Percentiles rank a stretch among this genome's conserved stretches.
Conservation (phyloP, 768 basidiomycete species). For the Kwoniella pini region DNA sequence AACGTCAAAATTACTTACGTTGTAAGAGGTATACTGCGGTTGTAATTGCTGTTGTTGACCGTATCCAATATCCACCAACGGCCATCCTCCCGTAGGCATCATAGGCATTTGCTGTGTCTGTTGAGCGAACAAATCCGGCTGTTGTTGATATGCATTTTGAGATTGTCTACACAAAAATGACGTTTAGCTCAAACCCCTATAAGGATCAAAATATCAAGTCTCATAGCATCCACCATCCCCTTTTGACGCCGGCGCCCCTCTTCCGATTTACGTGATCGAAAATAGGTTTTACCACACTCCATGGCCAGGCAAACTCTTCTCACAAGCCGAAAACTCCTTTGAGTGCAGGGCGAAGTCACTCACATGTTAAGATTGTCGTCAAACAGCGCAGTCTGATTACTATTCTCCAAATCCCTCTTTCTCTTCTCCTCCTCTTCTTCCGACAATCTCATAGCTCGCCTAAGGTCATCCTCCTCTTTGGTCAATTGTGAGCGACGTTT, state of each 20-base stretch:
- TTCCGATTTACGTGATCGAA: too few relatives aligned
- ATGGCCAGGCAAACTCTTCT: too few relatives aligned
- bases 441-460: constrained; percentile 77
- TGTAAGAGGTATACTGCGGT: constrained; percentile 88
- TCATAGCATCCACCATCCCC: too few relatives aligned
- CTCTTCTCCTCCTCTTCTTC: constrained; percentile 86
- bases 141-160: constrained; percentile 45
- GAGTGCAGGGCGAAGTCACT: too few relatives aligned
- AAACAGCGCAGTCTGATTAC: constrained; percentile 74
- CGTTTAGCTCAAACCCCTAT: not conserved
- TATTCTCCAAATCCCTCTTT: constrained; percentile 68
- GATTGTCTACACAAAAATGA: constrained; percentile 12
- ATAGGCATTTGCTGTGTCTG: constrained; percentile 57
- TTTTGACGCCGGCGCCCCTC: too few relatives aligned
- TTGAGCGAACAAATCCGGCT: constrained; percentile 59
- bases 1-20: constrained; percentile 60
- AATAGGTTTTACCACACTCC: too few relatives aligned
- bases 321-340: too few relatives aligned
- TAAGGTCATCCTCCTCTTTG: constrained; percentile 77
- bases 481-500: constrained; percentile 56
- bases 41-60: constrained; percentile 73
- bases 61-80: constrained; percentile 49
- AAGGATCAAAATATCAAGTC: not conserved
- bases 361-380: constrained; percentile 82
- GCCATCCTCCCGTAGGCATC: constrained; percentile 46